These are phyloP conservation scores for Boletales sp. DNA, from an alignment of 768 basidiomycete genomes.

Conservation along the genomic window DNA sequence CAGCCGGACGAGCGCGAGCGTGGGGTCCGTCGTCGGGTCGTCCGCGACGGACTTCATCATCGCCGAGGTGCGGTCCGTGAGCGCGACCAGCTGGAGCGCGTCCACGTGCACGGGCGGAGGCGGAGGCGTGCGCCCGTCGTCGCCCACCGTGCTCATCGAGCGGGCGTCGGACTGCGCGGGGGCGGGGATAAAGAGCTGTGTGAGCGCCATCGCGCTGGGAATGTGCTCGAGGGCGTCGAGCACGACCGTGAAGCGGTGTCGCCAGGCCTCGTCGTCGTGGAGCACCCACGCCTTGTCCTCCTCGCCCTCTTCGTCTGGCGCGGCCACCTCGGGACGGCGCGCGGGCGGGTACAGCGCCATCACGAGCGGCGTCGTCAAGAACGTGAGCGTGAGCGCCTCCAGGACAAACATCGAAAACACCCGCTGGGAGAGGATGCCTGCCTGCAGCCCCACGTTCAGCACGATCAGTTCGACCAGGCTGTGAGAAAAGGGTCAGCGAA, in stretches of 20 bases:
- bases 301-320: slow-evolving; percentile 27
- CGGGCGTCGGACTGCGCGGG: slow-evolving; percentile 13
- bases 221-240: slow-evolving; percentile 89
- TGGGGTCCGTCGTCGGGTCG: slow-evolving; percentile 65
- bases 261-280: slow-evolving; percentile 32
- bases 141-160: slow-evolving; percentile 7
- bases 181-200: slow-evolving; percentile 66
- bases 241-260: slow-evolving; percentile 74
- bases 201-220: slow-evolving; percentile 84
- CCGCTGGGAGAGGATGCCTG: slow-evolving; percentile 66
- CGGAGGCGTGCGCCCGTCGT: no score
- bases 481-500: slow-evolving; percentile 1
- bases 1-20: slow-evolving; percentile 71
- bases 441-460: slow-evolving; percentile 86
- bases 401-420: slow-evolving; percentile 97
- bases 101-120: slow-evolving; percentile 45
- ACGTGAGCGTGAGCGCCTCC: slow-evolving; percentile 77
- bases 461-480: slow-evolving; percentile 93
- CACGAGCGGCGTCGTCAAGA: slow-evolving; percentile 80
- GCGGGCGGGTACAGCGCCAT: slow-evolving; percentile 63
- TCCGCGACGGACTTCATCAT: slow-evolving; percentile 68
- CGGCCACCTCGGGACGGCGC: slow-evolving; percentile 45
- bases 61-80: slow-evolving; percentile 61
- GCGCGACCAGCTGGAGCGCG: slow-evolving; percentile 84
- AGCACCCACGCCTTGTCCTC: slow-evolving; percentile 6